A percentile compares a stretch with the other conserved stretches of the same genome.
phyloP scores from a whole-genome alignment of 31 red algal genomes.

The Bonnemaisonia californica region DNA sequence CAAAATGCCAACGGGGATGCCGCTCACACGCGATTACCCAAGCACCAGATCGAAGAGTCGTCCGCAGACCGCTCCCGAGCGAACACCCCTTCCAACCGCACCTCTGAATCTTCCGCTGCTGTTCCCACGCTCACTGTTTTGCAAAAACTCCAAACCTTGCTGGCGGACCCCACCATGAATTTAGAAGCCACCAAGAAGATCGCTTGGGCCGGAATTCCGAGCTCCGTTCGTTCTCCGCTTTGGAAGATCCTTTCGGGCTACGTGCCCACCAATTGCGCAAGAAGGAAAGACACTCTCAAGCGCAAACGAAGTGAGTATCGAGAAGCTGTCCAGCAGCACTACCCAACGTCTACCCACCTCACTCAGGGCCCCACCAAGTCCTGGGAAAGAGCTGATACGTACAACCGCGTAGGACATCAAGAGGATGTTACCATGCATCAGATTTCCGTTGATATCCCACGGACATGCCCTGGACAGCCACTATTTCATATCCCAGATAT shows the following conservation, averaged over 20 bases:
- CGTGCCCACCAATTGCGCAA: conserved; percentile 51
- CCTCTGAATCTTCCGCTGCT: background rate
- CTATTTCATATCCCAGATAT: conserved; percentile 86
- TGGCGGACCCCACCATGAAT: conserved; percentile 49
- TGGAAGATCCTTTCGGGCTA: conserved; percentile 95
- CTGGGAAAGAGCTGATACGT: conserved; percentile 8
- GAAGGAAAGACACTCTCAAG: conserved; percentile 65
- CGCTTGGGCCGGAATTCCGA: conserved; percentile 82
- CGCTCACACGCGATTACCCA: background rate
- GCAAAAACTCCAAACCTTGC: conserved; percentile 42
- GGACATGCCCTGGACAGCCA: conserved; percentile 80
- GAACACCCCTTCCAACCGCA: background rate
- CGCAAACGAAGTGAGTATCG: conserved; percentile 83
- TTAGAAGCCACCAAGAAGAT: conserved; percentile 54
- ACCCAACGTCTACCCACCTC: conserved; percentile 12
- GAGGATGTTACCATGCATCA: conserved; percentile 81
- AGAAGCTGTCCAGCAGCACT: conserved; percentile 81
- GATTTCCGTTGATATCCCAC: conserved; percentile 91
- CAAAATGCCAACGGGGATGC: background rate
- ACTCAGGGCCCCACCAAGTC: conserved; percentile 6
- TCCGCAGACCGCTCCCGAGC: background rate
- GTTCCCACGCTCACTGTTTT: background rate
- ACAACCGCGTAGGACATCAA: conserved; percentile 52
- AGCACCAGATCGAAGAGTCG: background rate
- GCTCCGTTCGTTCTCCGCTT: conserved; percentile 44